Conservation (phyloP, 164 flowering plant genomes). For the Taxillus chinensis region DNA sequence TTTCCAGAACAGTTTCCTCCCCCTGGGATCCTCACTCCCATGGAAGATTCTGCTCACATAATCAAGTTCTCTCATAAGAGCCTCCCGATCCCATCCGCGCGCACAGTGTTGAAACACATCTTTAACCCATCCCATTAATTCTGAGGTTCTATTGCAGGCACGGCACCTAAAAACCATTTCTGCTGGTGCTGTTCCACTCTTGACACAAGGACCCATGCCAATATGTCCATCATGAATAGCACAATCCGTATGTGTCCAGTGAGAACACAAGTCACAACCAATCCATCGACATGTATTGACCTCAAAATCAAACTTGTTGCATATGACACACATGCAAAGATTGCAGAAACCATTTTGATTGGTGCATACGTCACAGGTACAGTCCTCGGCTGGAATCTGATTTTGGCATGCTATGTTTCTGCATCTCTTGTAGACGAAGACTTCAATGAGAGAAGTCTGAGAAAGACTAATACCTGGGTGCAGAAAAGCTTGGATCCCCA, state of each 20-base stretch:
- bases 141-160: slow-evolving; percentile 85
- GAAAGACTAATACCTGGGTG: slow-evolving; percentile 86
- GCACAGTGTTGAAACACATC: slow-evolving; percentile 98
- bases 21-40: slow-evolving; percentile 85
- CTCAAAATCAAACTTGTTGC: slow-evolving; percentile 94
- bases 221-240: slow-evolving; percentile 83
- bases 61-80: slow-evolving; percentile 78
- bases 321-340: slow-evolving; percentile 94
- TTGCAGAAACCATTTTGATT: slow-evolving; percentile 89
- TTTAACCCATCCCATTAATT: slow-evolving; percentile 94
- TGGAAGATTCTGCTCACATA: slow-evolving; percentile 78
- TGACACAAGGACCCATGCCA: slow-evolving; percentile 64
- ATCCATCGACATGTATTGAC: slow-evolving; percentile 98
- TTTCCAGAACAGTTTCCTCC: slow-evolving; percentile 82
- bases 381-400: slow-evolving; percentile 87
- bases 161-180: slow-evolving; percentile 92
- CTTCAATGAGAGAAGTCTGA: slow-evolving; percentile 76
- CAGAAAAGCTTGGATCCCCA: slow-evolving; percentile 88
- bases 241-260: slow-evolving; percentile 98
- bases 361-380: slow-evolving; percentile 75
- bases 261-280: slow-evolving; percentile 93
- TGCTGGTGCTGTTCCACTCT: slow-evolving; percentile 46
- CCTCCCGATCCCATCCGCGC: slow-evolving; percentile 81
- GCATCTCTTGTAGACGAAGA: slow-evolving; percentile 82
- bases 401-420: slow-evolving; percentile 90